Conservation (phyloP, 331 rosid species). For the Quercus tomentella region DNA sequence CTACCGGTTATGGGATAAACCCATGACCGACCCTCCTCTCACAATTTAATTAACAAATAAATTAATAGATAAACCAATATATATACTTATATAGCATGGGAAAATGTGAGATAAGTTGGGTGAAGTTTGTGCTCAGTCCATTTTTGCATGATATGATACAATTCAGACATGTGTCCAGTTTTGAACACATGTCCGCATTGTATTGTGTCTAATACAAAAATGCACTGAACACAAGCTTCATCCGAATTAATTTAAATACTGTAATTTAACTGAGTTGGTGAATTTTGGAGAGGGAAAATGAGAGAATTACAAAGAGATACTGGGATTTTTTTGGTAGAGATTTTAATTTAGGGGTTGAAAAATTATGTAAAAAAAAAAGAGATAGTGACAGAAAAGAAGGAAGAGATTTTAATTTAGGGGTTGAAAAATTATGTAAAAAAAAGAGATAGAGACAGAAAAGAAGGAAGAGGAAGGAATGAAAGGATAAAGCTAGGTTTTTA, state of each 20-base stretch:
- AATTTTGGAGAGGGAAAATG: not conserved
- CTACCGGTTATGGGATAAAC: not conserved
- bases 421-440: not conserved
- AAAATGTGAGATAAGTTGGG: not conserved
- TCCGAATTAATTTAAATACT: not conserved
- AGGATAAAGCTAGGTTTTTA: too few relatives aligned
- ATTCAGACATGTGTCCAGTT: rapidly evolving
- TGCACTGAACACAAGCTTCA: rapidly evolving
- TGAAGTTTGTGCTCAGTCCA: too few relatives aligned
- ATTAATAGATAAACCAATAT: not conserved
- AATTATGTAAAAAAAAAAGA: not conserved
- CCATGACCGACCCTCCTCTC: not conserved
- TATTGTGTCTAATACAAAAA: too few relatives aligned
- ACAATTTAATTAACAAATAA: not conserved
- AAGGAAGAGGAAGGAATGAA: too few relatives aligned
- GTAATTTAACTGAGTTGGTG: not conserved
- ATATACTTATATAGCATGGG: not conserved
- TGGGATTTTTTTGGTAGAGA: not conserved
- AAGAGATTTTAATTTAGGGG: not conserved
- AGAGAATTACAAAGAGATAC: not conserved
- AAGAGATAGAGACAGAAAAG: too few relatives aligned
- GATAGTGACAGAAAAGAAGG: too few relatives aligned
- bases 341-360: not conserved
- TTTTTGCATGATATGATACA: too few relatives aligned
- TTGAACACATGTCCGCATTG: too few relatives aligned